phyloP scores from a whole-genome alignment of 2,329 filamentous ascomycete genomes.

The Diaporthe citrichinensis region DNA sequence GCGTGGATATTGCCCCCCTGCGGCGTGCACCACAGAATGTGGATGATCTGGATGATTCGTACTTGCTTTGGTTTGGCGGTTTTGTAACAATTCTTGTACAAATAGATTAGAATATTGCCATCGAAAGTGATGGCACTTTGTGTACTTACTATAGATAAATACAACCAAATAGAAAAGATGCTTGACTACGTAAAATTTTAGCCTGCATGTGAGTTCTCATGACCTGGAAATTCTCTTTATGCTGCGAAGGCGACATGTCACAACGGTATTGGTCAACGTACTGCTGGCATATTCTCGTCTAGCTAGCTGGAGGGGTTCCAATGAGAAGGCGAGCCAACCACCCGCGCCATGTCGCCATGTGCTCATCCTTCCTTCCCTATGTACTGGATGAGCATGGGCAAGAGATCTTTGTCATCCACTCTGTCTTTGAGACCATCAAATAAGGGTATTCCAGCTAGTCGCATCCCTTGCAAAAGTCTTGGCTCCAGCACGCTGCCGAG shows the following conservation, averaged over 20 bases:
- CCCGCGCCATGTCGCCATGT: neutral
- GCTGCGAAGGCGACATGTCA: neutral
- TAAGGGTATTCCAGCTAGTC: neutral
- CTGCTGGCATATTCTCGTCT: neutral
- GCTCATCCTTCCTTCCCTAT: neutral
- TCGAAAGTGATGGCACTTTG: neutral
- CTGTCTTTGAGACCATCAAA: neutral
- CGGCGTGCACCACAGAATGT: constrained; percentile 47
- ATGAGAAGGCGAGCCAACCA: neutral
- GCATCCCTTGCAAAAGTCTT: constrained; percentile 26
- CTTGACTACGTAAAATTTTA: neutral
- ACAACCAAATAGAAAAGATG: no score
- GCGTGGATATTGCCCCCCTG: constrained; percentile 60
- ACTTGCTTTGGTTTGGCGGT: neutral
- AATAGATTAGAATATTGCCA: neutral
- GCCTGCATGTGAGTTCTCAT: neutral
- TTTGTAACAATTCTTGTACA: neutral
- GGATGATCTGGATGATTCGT: neutral
- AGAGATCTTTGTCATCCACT: neutral
- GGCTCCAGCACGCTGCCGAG: neutral
- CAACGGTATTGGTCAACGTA: neutral
- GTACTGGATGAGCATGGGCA: no score
- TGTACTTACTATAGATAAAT: neutral
- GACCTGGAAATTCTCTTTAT: no score
- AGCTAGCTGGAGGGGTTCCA: neutral